phyloP scores from a whole-genome alignment of 805 yeast species.

The Hanseniaspora hatyaiensis region DNA sequence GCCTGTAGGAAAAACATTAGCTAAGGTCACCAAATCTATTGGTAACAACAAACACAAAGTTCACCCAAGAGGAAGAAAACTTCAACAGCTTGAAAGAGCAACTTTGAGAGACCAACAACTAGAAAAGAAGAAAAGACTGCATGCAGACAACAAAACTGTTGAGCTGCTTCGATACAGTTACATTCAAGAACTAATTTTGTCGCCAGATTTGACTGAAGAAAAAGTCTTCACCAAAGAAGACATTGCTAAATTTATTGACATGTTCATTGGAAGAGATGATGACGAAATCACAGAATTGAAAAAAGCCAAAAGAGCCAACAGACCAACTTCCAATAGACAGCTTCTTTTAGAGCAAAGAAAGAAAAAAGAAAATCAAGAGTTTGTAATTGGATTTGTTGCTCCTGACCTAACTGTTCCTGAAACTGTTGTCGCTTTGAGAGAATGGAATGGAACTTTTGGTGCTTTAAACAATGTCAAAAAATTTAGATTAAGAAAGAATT shows the following conservation, averaged over 20 bases:
- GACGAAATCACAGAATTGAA: conserved; percentile 59
- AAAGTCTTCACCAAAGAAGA: conserved; percentile 44
- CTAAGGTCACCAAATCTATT: conserved; percentile 27
- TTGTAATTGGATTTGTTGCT: conserved; percentile 52
- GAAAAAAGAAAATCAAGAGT: conserved; percentile 51
- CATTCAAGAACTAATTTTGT: conserved; percentile 46
- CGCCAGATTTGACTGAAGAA: conserved; percentile 32
- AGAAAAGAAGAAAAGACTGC: conserved; percentile 44
- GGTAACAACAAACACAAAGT: conserved; percentile 26
- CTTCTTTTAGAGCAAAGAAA: conserved; percentile 50
- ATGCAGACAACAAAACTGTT: conserved; percentile 46
- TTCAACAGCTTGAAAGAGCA: conserved; percentile 75
- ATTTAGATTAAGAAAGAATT: conserved; percentile 27
- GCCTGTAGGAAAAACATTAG: conserved; percentile 30
- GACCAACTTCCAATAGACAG: conserved; percentile 70
- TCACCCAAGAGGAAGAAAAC: conserved; percentile 84
- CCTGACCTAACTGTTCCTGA: conserved; percentile 59
- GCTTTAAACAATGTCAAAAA: conserved; percentile 55
- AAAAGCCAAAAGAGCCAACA: conserved; percentile 64
- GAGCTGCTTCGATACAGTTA: conserved; percentile 49
- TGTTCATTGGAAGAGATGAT: conserved; percentile 56
- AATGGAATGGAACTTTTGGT: conserved; percentile 78
- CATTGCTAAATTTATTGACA: conserved; percentile 47
- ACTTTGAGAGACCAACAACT: conserved; percentile 69
- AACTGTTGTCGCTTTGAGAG: conserved; percentile 48